These are phyloP conservation scores for Globisporangium cylindrosporum DNA, from an alignment of 352 stramenopile genomes.

Conservation along the genomic window DNA sequence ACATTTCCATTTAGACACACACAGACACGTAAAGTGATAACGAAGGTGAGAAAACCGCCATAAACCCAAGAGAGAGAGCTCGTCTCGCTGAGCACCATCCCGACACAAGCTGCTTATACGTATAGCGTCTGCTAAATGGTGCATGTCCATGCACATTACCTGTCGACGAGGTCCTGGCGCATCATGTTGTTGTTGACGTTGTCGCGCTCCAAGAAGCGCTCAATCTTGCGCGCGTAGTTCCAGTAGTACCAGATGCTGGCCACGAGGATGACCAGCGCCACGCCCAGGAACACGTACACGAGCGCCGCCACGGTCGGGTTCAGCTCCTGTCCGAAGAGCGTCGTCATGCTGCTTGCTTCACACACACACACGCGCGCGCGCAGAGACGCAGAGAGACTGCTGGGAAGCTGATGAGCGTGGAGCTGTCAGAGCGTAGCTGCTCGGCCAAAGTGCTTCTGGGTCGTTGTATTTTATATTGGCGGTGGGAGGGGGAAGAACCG, in stretches of 20 bases:
- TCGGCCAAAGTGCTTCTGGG: background rate
- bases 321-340: slow-evolving; percentile 79
- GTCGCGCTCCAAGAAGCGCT: slow-evolving; percentile 77
- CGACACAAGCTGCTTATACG: too few relatives aligned
- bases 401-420: too few relatives aligned
- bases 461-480: background rate
- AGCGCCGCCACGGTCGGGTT: slow-evolving; percentile 60
- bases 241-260: slow-evolving; percentile 86
- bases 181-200: slow-evolving; percentile 90
- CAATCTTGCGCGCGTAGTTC: slow-evolving; percentile 86
- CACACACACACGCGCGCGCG: too few relatives aligned
- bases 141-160: slow-evolving; percentile 13
- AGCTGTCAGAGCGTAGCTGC: background rate
- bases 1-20: background rate
- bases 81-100: background rate
- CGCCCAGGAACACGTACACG: slow-evolving; percentile 74
- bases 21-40: slow-evolving; percentile 1
- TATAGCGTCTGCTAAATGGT: background rate
- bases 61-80: background rate
- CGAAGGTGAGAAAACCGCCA: background rate
- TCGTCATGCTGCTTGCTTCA: slow-evolving; percentile 42
- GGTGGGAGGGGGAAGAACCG: background rate
- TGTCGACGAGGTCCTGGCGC: slow-evolving; percentile 82
- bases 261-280: slow-evolving; percentile 67
- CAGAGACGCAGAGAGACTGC: background rate